Evolutionary conservation across 306 rosid genomes (phyloP).

Genomic region (Dryas drummondii): DNA sequence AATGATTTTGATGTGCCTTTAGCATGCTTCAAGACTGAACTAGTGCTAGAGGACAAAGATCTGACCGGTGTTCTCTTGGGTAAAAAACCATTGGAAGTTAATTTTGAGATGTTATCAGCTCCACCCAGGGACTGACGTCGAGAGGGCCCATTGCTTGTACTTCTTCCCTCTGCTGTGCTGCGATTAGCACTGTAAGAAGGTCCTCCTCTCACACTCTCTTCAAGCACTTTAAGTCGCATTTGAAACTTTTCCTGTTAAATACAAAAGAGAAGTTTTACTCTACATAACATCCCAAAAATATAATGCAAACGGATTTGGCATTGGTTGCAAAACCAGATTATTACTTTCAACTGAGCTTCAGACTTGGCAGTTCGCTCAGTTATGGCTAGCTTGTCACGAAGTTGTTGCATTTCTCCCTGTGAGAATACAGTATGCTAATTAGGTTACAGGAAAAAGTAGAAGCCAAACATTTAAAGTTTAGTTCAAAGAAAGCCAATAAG

Average conservation of each 20-base stretch:
- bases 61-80: constrained; percentile 77
- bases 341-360: constrained; percentile 97
- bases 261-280: constrained; percentile 8
- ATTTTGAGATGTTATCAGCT: constrained; percentile 74
- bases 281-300: neutral
- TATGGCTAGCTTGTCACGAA: constrained; percentile 87
- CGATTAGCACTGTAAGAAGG: constrained; percentile 63
- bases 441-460: constrained; percentile 1
- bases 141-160: constrained; percentile 82
- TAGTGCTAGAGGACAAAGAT: constrained; percentile 67
- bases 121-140: constrained; percentile 98
- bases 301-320: neutral
- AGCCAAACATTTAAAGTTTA: constrained; percentile 13
- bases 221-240: constrained; percentile 87
- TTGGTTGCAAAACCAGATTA: constrained; percentile 39
- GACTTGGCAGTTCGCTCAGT: constrained; percentile 83
- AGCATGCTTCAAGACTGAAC: constrained; percentile 87
- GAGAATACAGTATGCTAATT: constrained; percentile 31
- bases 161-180: constrained; percentile 76
- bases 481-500: neutral
- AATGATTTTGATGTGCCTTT: constrained; percentile 97
- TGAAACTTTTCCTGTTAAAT: constrained; percentile 81
- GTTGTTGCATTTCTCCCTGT: constrained; percentile 99
- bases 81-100: constrained; percentile 79
- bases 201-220: constrained; percentile 95